Base-by-base conservation (phyloP, 2,329 filamentous ascomycete genomes). In the Colletotrichum tofieldiae region DNA sequence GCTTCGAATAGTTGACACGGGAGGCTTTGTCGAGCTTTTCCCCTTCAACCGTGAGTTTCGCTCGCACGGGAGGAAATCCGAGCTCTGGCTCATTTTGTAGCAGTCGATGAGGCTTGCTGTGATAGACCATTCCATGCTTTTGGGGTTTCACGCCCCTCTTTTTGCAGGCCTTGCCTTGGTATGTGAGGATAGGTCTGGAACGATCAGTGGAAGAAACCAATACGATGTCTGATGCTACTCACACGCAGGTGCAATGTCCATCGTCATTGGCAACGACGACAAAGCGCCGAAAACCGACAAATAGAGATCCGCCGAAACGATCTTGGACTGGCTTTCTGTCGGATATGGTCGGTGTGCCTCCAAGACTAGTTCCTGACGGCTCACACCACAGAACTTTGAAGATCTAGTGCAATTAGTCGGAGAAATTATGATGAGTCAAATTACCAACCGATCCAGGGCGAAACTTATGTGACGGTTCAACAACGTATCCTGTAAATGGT, bases 181-280 rank as follows among this genome's bases (percentile, higher is more conserved):
- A 90, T 0, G 88, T 90, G 29, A 87, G 79, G 62, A 91, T 89
- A 1, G 88, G 87, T 16, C 88, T 90, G 67, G 5, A 8, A 20
- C 7, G 3, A 56, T 66, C 26, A 75, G 69, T n/a, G 20, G 9
- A 23, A 56, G 52, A 56, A 56, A 56, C 52, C 6, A 32, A 32
- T 52, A 18, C 26, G 23, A 18, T 14, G 4, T 12, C 12, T 23
- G 3, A 20, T 8, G 8, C 18, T 23, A 78, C 86, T 82, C 84
- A 90, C 88, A 90, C 86, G 81, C 88, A 90, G 32, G 84, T 86
- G 73, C 85, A 88, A 73, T 89, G 86, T 2, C 88, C 88, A 23
- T 84, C 81, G 35, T 87, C 84, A 60, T 84, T 87, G 1, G 81
- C 84, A 20, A 89, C 81, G 5, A 90, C 84, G 51, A 91, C 85